Evolutionary conservation across 495 filamentous ascomycete genomes (phyloP).

Genomic region (Cercophora scortea): DNA sequence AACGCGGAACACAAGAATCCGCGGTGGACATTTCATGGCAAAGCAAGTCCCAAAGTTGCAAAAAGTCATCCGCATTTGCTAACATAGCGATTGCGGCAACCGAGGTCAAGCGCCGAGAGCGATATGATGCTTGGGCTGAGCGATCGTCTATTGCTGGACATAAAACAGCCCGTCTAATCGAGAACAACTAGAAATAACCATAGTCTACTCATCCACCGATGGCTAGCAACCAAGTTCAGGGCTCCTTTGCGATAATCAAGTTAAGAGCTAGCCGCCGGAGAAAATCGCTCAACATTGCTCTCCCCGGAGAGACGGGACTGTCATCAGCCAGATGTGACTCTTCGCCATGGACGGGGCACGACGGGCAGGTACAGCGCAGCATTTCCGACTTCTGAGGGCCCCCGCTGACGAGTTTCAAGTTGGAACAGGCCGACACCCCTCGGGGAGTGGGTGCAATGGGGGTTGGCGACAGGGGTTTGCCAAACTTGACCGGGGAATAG

Average conservation of each 20-base stretch:
- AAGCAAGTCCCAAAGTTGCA: too few relatives aligned
- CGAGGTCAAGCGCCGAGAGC: too few relatives aligned
- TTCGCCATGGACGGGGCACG: background rate
- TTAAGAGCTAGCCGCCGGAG: background rate
- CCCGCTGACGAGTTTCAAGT: too few relatives aligned
- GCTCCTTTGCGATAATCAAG: background rate
- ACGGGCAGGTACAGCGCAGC: too few relatives aligned
- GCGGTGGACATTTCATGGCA: too few relatives aligned
- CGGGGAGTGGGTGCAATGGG: background rate
- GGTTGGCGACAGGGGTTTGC: background rate
- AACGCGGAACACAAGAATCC: too few relatives aligned
- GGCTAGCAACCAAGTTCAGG: background rate
- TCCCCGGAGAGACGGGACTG: background rate
- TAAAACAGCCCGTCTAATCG: background rate
- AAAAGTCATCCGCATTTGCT: too few relatives aligned
- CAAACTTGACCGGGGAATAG: conserved; percentile 3
- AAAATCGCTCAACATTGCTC: background rate
- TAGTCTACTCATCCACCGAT: too few relatives aligned
- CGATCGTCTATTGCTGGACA: background rate
- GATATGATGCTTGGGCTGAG: background rate
- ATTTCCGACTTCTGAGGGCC: too few relatives aligned
- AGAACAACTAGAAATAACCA: background rate
- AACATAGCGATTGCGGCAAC: too few relatives aligned
- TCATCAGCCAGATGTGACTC: background rate
- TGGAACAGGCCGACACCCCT: background rate